Base-by-base conservation (phyloP, 2,329 filamentous ascomycete genomes). In the Pseudocercospora fijiensis region DNA sequence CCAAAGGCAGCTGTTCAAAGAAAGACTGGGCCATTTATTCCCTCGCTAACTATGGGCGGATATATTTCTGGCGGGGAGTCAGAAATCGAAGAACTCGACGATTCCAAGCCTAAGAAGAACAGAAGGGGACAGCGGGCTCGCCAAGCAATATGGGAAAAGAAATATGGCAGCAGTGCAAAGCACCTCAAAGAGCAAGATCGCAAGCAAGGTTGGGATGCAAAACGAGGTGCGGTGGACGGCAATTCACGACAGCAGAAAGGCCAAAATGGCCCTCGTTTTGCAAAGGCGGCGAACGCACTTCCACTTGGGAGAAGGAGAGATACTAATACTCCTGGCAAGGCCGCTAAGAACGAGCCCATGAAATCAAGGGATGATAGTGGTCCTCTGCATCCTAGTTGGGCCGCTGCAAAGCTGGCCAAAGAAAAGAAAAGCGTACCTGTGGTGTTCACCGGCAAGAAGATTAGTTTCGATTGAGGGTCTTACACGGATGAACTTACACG, bases 21-120 rank as follows among this genome's bases (percentile, higher is more conserved):
- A 18, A 56, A 33, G 28, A 26, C 16, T 22, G 28, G 28, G 0
- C 85, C 85, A 0, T 92, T 92, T 74, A 79, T 95, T 1, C 91
- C 91, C 0, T 87, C 88, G 1, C 84, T 95, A 16, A 91, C 91
- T 60, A 82, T 86, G 84, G 88, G 87, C 20, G 90, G 90, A 62
- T 96, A 94, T 78, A 85, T 91, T 71, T 92, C 90, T 1, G 90
- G 89, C 53, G 90, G 88, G 8, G 90, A 91, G 6, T 90, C 87
- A 8, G 88, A 90, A 1, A 79, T 90, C 22, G 76, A 83, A 22
- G 79, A 82, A 18, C 70, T 76, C 1, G 85, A 84, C 5, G 81
- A 81, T 4, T 69, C 81, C 0, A 77, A 82, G 0, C 77, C 82
- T 0, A 86, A 86, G 70, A 93, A 92, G 77, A 93, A 94, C 71